Conservation (phyloP, 2,329 filamentous ascomycete genomes). For the Pseudogymnoascus sp. region DNA sequence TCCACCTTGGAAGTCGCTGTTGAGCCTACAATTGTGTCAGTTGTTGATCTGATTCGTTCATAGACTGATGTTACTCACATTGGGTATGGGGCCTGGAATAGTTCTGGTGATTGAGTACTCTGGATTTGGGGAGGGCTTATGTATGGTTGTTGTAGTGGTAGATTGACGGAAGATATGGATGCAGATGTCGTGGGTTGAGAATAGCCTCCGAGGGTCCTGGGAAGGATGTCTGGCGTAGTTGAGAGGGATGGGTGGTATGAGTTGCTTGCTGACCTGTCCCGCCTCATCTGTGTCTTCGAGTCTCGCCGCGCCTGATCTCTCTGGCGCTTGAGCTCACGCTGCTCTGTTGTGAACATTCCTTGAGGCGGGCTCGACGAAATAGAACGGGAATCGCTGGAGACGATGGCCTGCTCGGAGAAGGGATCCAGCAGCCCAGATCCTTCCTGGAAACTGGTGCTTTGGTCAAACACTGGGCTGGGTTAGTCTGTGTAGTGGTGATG, state of each 20-base stretch:
- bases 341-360: conserved; percentile 46
- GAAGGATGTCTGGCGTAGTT: conserved; percentile 26
- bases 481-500: neutral
- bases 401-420: neutral
- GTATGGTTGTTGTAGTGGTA: conserved; percentile 3
- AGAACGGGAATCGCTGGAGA: conserved; percentile 19
- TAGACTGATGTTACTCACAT: neutral
- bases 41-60: neutral
- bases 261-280: conserved; percentile 29
- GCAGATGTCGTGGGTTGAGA: conserved; percentile 22
- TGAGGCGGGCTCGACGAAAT: conserved; percentile 49
- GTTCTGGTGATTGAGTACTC: neutral
- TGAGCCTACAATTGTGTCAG: neutral
- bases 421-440: neutral
- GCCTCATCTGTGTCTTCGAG: conserved; percentile 46
- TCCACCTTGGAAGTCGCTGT: neutral
- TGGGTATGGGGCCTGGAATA: neutral
- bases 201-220: conserved; percentile 25
- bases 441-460: neutral
- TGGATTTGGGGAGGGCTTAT: conserved; percentile 1
- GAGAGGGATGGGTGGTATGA: conserved; percentile 25
- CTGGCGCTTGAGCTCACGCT: conserved; percentile 54
- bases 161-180: conserved; percentile 14
- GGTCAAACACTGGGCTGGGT: neutral
- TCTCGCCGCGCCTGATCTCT: conserved; percentile 51